phyloP scores from a whole-genome alignment of 768 basidiomycete genomes.

The Tubosaeta sp. region DNA sequence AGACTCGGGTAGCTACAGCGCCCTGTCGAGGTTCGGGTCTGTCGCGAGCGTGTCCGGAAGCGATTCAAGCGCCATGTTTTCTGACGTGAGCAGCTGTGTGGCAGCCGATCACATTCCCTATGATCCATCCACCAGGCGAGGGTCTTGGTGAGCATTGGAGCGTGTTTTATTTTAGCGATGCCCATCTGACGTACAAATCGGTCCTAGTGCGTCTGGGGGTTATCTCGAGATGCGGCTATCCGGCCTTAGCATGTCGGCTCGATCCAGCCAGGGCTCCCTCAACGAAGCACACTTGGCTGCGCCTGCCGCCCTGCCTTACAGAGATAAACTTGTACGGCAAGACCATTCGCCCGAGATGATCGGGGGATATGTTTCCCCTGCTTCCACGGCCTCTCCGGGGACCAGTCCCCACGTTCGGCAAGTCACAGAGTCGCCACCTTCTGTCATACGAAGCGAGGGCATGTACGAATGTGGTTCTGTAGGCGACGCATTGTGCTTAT shows the following conservation, averaged over 20 bases:
- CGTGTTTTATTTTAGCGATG: constrained; percentile 18
- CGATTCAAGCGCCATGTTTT: constrained; percentile 51
- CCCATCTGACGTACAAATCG: constrained; percentile 18
- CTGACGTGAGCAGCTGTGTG: constrained; percentile 39
- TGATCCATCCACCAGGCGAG: constrained; percentile 33
- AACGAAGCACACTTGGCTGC: constrained; percentile 26
- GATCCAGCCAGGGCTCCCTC: constrained; percentile 31
- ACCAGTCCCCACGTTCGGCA: constrained; percentile 30
- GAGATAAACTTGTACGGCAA: constrained; percentile 24
- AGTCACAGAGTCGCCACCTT: constrained; percentile 20
- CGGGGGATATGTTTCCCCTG: constrained; percentile 39
- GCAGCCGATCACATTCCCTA: constrained; percentile 28
- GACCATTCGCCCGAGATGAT: constrained; percentile 19
- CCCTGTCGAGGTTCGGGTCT: constrained; percentile 53
- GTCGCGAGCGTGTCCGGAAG: constrained; percentile 58
- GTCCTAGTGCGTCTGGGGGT: constrained; percentile 26
- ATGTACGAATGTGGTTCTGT: constrained; percentile 27
- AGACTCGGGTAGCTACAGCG: constrained; percentile 47
- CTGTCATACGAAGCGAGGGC: constrained; percentile 21
- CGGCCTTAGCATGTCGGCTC: constrained; percentile 27
- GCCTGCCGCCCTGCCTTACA: constrained; percentile 18
- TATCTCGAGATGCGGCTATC: constrained; percentile 29
- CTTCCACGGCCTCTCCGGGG: constrained; percentile 42
- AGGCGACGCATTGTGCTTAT: neutral
- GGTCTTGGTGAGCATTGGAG: constrained; percentile 24